Evolutionary conservation across 192 early-diverging fungal genomes (phyloP).

Genomic region (Mortierella claussenii): DNA sequence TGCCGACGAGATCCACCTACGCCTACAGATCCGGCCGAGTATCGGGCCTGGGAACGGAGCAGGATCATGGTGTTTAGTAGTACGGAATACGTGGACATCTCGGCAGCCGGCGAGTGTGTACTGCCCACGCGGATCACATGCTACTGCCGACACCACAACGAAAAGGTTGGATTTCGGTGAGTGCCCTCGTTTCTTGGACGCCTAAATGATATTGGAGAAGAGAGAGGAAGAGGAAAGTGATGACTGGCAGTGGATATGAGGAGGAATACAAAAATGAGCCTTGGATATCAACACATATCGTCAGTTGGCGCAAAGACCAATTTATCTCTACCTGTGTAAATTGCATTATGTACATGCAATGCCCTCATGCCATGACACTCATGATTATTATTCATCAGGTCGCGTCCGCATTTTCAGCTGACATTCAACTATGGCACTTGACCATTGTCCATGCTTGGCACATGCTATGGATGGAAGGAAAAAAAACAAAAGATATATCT

Average conservation of each 20-base stretch:
- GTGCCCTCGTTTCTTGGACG: too few relatives aligned
- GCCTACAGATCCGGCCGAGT: constrained; percentile 55
- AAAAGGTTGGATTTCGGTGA: constrained; percentile 79
- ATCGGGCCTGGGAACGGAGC: constrained; percentile 66
- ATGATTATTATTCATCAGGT: too few relatives aligned
- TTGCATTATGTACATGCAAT: too few relatives aligned
- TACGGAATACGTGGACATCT: constrained; percentile 76
- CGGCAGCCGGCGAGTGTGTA: constrained; percentile 76
- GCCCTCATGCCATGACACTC: too few relatives aligned
- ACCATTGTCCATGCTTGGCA: not conserved
- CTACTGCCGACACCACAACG: constrained; percentile 88
- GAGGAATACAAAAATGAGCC: too few relatives aligned
- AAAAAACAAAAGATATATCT: not conserved
- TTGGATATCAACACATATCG: too few relatives aligned
- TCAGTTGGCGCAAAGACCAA: too few relatives aligned
- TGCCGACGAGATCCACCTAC: constrained; percentile 20
- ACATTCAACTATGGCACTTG: constrained; percentile 7
- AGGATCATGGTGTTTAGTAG: constrained; percentile 85
- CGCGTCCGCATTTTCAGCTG: constrained; percentile 34
- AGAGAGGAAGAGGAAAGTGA: too few relatives aligned
- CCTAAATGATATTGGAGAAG: too few relatives aligned
- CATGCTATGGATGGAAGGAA: constrained; percentile 12
- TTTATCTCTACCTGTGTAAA: too few relatives aligned
- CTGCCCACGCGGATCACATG: constrained; percentile 87
- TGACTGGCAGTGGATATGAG: too few relatives aligned